Evolutionary conservation across 345 rosid species (phyloP).

Genomic region (Brassica rapa): DNA sequence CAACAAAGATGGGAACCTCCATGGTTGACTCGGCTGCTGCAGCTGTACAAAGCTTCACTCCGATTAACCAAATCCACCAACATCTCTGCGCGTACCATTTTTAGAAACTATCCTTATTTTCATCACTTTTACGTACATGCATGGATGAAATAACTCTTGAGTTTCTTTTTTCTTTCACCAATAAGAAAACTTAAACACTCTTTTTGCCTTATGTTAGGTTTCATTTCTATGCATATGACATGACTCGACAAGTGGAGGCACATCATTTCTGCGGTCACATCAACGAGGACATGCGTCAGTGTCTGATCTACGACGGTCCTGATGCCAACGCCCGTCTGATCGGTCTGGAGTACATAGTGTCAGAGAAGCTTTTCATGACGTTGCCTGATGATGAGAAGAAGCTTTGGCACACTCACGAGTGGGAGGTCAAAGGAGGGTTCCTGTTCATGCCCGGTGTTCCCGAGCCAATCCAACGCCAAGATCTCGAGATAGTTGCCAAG

Average conservation of each 20-base stretch:
- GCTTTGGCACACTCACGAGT: constrained; percentile 77
- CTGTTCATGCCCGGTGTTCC: constrained; percentile 77
- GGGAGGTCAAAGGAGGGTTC: constrained; percentile 79
- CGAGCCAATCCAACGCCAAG: constrained; percentile 57
- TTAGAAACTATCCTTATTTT: background rate
- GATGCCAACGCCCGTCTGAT: constrained; percentile 57
- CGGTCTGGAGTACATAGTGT: constrained; percentile 71
- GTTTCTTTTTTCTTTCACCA: too few relatives aligned
- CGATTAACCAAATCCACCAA: constrained; percentile 68
- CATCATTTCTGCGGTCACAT: constrained; percentile 77
- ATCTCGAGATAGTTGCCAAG: constrained; percentile 64
- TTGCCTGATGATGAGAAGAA: constrained; percentile 73
- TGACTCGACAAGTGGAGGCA: constrained; percentile 80
- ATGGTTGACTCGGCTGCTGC: constrained; percentile 65
- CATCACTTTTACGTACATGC: background rate
- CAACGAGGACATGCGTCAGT: constrained; percentile 87
- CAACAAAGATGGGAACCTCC: constrained; percentile 50
- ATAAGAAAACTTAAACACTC: too few relatives aligned
- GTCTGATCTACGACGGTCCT: constrained; percentile 66
- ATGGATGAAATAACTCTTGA: too few relatives aligned
- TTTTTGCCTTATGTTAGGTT: constrained; percentile 50
- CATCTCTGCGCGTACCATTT: constrained; percentile 80
- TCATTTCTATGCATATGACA: constrained; percentile 70
- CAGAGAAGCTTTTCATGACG: constrained; percentile 69
- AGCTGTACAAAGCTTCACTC: constrained; percentile 62